Evolutionary conservation across 495 filamentous ascomycete species (phyloP).

Genomic region (Aspergillus egyptiacus): DNA sequence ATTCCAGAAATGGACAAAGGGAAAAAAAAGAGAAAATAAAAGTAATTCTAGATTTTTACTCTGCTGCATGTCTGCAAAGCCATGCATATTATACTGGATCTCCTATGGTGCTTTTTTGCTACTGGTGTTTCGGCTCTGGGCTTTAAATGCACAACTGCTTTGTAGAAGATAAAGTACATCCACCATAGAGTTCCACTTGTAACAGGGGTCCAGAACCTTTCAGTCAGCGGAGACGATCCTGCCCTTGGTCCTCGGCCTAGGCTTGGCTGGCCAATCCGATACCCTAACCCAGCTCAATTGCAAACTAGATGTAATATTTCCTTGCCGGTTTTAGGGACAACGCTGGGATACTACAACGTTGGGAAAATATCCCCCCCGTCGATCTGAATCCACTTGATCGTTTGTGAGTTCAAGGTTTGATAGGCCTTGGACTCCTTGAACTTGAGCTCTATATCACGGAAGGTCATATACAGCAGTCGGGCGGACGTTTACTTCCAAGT

Average conservation of each 20-base stretch:
- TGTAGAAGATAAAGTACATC: too few species aligned
- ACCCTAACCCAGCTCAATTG: too few species aligned
- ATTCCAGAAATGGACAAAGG: constrained; percentile 1
- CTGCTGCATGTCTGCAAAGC: constrained; percentile 18
- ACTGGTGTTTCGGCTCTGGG: constrained; percentile 26
- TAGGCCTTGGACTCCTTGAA: constrained; percentile 88
- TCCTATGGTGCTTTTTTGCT: constrained; percentile 17
- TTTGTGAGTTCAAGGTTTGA: constrained; percentile 80
- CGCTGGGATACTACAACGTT: constrained; percentile 92
- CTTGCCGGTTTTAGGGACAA: constrained; percentile 94
- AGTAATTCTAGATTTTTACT: constrained; percentile 13
- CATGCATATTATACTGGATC: too few species aligned
- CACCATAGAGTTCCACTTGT: too few species aligned
- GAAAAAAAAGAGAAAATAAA: constrained; percentile 10
- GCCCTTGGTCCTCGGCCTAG: too few species aligned
- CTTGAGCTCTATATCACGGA: constrained; percentile 86
- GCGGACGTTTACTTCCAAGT: too few species aligned
- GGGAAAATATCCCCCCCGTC: constrained; percentile 98
- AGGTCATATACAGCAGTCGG: constrained; percentile 89
- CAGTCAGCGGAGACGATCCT: too few species aligned
- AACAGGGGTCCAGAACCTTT: too few species aligned
- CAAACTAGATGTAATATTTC: too few species aligned
- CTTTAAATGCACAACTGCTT: constrained; percentile 17
- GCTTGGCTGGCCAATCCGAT: too few species aligned
- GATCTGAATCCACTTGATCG: constrained; percentile 97